Conservation (phyloP, 306 rosid species). For the Lathyrus sativus region DNA sequence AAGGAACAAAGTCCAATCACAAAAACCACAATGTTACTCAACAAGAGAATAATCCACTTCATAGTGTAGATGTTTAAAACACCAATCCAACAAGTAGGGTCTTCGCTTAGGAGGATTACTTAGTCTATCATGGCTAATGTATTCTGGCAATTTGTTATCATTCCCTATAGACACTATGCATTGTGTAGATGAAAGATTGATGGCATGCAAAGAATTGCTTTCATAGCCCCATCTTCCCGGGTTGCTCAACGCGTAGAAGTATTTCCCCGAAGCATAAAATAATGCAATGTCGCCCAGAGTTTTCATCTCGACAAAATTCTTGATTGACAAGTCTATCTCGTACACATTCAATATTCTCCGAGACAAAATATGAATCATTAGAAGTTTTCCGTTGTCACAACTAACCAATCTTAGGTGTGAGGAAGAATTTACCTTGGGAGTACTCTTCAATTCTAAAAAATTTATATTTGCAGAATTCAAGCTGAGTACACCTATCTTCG, state of each 20-base stretch:
- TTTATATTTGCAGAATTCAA: not conserved
- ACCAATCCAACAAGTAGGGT: conserved; percentile 1
- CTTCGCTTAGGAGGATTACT: not conserved
- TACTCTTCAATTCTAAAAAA: not conserved
- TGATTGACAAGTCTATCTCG: conserved; percentile 3
- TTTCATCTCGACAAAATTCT: not conserved
- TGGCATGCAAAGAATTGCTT: not conserved
- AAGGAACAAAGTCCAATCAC: not conserved
- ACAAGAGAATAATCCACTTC: not conserved
- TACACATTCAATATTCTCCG: not conserved
- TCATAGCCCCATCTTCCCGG: not conserved
- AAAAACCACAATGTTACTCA: not conserved
- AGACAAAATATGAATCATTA: not conserved
- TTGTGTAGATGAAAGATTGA: not conserved
- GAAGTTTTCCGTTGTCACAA: not conserved
- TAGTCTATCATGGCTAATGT: not conserved
- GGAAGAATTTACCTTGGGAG: not conserved
- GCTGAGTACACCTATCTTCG: not conserved
- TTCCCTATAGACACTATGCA: not conserved
- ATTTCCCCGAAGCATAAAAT: not conserved
- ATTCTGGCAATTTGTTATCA: not conserved
- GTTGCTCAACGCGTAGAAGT: not conserved
- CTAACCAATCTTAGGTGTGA: not conserved
- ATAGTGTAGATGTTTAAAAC: not conserved
- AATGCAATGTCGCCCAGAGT: not conserved